phyloP scores from a whole-genome alignment of 2,329 filamentous ascomycete genomes.

The Madurella fahalii region DNA sequence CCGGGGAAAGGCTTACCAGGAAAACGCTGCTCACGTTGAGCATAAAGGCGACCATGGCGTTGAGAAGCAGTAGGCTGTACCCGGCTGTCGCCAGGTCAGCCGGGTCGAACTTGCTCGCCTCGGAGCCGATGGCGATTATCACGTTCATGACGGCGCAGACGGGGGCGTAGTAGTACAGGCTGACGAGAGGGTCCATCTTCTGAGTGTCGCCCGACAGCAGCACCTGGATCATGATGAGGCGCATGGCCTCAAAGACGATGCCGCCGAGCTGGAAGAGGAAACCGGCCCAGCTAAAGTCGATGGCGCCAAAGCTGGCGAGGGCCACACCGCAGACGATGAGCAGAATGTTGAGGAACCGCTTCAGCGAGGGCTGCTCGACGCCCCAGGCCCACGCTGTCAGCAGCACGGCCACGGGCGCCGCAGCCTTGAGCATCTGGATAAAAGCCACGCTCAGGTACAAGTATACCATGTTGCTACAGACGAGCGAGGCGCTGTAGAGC shows the following conservation, averaged over 20 bases:
- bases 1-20: constrained; percentile 56
- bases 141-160: constrained; percentile 80
- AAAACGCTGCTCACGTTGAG: constrained; percentile 84
- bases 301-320: constrained; percentile 58
- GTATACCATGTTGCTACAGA: constrained; percentile 92
- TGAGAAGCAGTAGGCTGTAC: constrained; percentile 56
- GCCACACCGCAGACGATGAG: constrained; percentile 51
- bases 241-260: constrained; percentile 75
- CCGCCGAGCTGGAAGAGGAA: constrained; percentile 69
- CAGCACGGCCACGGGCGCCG: constrained; percentile 63
- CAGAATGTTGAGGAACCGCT: constrained; percentile 45
- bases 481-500: constrained; percentile 89
- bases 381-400: constrained; percentile 60
- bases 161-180: constrained; percentile 85
- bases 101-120: constrained; percentile 62
- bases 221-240: constrained; percentile 81
- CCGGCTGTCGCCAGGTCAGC: constrained; percentile 64
- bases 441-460: constrained; percentile 91
- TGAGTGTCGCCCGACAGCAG: constrained; percentile 70
- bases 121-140: constrained; percentile 63
- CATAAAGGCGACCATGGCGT: constrained; percentile 74
- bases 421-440: constrained; percentile 95
- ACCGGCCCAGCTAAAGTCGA: constrained; percentile 62
- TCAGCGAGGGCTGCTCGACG: constrained; percentile 44
- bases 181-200: constrained; percentile 86